Conservation (phyloP, 345 rosid species). For the Pugionium cornutum region DNA sequence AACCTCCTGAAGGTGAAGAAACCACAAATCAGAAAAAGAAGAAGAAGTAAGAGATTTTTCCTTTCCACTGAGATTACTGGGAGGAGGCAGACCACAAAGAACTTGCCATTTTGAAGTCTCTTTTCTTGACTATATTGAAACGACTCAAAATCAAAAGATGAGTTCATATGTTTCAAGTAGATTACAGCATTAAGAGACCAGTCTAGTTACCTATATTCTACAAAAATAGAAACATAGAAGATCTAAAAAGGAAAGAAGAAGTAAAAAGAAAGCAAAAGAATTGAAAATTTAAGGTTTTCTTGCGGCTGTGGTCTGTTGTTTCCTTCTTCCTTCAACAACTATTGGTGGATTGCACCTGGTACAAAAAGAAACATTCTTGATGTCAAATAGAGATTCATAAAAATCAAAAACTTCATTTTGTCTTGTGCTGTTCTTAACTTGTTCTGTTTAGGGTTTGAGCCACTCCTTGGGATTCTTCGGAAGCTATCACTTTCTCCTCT, state of each 20-base stretch:
- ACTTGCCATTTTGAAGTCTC: neutral
- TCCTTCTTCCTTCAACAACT: constrained; percentile 34
- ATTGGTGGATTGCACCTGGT: constrained; percentile 35
- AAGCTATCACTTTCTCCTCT: constrained; percentile 27
- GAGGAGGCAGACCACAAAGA: neutral
- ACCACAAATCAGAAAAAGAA: constrained; percentile 29
- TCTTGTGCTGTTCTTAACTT: constrained; percentile 31
- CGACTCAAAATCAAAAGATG: constrained; percentile 13
- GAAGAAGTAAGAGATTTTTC: neutral
- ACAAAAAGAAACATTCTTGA: constrained; percentile 23
- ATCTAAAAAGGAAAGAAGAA: constrained; percentile 9
- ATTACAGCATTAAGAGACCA: constrained; percentile 21
- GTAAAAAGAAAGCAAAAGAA: neutral
- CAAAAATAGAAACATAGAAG: neutral
- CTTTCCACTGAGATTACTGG: neutral
- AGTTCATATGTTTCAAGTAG: constrained; percentile 22
- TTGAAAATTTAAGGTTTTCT: constrained; percentile 29
- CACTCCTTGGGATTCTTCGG: constrained; percentile 8
- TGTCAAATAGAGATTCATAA: constrained; percentile 25
- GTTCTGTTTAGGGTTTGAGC: constrained; percentile 42
- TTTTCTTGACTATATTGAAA: neutral
- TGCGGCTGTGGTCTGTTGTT: constrained; percentile 29
- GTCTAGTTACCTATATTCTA: constrained; percentile 19
- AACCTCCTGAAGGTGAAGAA: constrained; percentile 12
- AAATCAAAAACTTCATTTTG: constrained; percentile 22